Base-by-base conservation (phyloP, 2,329 filamentous ascomycete species). In the Pseudovirgaria hyperparasitica region DNA sequence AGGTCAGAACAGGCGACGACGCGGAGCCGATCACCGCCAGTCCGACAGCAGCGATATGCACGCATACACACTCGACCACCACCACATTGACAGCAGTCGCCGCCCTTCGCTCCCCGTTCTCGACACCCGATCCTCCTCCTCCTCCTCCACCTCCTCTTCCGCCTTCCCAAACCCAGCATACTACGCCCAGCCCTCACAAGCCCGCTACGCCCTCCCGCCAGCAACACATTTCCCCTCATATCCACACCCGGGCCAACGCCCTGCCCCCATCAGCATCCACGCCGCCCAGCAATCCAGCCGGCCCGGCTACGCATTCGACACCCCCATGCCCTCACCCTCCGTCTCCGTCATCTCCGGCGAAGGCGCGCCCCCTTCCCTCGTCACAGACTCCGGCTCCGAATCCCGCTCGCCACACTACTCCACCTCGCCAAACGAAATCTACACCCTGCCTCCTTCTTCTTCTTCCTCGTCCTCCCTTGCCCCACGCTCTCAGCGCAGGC, bases 1-100 rank as follows among this genome's bases (percentile, higher is more conserved):
- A 26, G 82, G 78, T 50, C 80, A 86, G 67, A 93, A 93, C 59
- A 73, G 85, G 45, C 68, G 78, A 44, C 57, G 59, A 45, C 55
- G 61, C 34, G 52, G 43, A 29, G 40, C 31, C 18, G 46, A 47
- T 6, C 42, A 42, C 16, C 31, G n/a, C n/a, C n/a, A 25, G 25
- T 37, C 13, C 43, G 42, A 29, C 40, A 46, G 15, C 45, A 43
- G 22, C n/a, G n/a, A n/a, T n/a, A 41, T 43, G 30, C 42, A 50
- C 22, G 34, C 54, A 29, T 39, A 50, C 37, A 46, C 52, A 48
- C 35, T 11, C 8, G 16, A 16, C 19, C n/a, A 35, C 17, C 50
- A 49, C 36, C 42, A 41, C 37, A 52, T 29, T 36, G 45, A 18
- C 9, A 37, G 6, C 34, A 33, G 6, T 33, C 41, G 17, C 46